Percentiles rank a stretch among this genome's conserved stretches.
phyloP scores from a whole-genome alignment of 306 rosid species.

The Fragaria nilgerrensis region DNA sequence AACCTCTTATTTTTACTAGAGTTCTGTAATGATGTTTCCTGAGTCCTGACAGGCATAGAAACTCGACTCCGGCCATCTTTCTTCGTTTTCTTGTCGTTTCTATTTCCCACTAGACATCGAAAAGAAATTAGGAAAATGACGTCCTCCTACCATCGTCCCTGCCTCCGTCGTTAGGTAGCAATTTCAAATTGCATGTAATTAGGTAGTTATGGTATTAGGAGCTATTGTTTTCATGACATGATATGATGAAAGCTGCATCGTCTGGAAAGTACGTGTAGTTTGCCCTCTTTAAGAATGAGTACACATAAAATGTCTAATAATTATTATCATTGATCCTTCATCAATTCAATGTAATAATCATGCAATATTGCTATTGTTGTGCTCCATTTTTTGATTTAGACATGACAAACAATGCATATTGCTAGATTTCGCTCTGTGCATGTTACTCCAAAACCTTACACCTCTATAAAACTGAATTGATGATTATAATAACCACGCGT shows the following conservation, averaged over 20 bases:
- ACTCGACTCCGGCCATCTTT: not conserved
- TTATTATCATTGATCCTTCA: not conserved
- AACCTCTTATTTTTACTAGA: too few species aligned
- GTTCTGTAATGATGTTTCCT: not conserved
- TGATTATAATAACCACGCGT: not conserved
- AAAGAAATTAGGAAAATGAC: not conserved
- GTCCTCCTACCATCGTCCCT: not conserved
- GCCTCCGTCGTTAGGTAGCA: not conserved
- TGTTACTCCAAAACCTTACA: not conserved
- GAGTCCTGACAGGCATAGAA: not conserved
- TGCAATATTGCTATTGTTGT: not conserved
- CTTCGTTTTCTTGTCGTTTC: not conserved
- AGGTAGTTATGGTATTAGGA: not conserved
- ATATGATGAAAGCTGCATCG: not conserved
- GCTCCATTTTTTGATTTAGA: not conserved
- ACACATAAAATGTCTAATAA: not conserved
- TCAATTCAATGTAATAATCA: not conserved
- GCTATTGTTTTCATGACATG: not conserved
- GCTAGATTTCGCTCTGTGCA: not conserved
- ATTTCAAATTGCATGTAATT: not conserved
- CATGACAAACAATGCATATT: not conserved
- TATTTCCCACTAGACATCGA: not conserved
- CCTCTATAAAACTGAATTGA: not conserved
- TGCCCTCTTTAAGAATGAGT: not conserved
- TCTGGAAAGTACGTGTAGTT: not conserved